A percentile compares a stretch with the other conserved stretches of the same genome.
Conservation (phyloP, 805 yeast genomes). For the Schwanniomyces vanrijiae region DNA sequence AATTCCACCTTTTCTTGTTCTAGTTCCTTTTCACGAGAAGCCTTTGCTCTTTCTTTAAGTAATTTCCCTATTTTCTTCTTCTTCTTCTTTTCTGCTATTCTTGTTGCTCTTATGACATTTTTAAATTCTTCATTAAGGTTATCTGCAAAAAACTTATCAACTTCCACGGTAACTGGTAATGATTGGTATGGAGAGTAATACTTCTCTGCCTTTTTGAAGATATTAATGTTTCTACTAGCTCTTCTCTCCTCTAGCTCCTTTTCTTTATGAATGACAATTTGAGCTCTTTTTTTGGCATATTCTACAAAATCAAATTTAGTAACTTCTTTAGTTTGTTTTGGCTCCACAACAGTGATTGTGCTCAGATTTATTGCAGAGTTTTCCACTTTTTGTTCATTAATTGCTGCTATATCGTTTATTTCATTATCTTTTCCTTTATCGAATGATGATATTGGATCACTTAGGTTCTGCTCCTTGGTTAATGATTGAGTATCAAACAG, state of each 20-base stretch:
- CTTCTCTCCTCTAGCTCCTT: constrained; percentile 16
- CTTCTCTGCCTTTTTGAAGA: constrained; percentile 39
- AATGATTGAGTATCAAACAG: constrained; percentile 1
- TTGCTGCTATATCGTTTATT: background rate
- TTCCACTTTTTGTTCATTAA: background rate
- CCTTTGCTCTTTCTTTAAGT: constrained; percentile 14
- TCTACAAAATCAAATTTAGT: constrained; percentile 52
- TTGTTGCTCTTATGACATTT: constrained; percentile 30
- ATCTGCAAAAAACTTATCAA: constrained; percentile 19
- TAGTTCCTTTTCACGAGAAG: constrained; percentile 23
- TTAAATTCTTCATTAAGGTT: constrained; percentile 29
- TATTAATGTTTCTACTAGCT: constrained; percentile 23
- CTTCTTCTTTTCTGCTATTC: constrained; percentile 32
- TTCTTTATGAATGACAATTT: constrained; percentile 31
- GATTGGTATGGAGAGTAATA: constrained; percentile 38
- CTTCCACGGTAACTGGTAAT: constrained; percentile 18
- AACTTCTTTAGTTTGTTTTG: background rate
- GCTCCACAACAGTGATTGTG: background rate
- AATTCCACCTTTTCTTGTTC: constrained; percentile 15
- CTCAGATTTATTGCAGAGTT: background rate
- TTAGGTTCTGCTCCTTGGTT: background rate
- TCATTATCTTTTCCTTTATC: background rate
- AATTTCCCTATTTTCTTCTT: constrained; percentile 21
- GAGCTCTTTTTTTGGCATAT: constrained; percentile 52
- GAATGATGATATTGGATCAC: background rate